Conservation (phyloP, 495 filamentous ascomycete genomes). For the Hyaloscypha variabilis region DNA sequence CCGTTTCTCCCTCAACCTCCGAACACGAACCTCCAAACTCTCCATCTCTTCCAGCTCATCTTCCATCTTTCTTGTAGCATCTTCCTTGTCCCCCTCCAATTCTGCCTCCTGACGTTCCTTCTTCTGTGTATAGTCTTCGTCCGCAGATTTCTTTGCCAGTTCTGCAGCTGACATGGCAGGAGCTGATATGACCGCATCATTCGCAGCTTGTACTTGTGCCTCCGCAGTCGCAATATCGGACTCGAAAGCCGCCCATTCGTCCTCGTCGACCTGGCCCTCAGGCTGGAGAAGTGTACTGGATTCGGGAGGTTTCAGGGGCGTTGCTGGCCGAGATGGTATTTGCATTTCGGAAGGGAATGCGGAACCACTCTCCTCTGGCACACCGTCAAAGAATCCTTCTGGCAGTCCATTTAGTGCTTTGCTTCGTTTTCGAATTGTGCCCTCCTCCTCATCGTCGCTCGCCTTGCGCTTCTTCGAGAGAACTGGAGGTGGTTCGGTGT, state of each 20-base stretch:
- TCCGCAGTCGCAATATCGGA: conserved; percentile 71
- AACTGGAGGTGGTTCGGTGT: conserved; percentile 2
- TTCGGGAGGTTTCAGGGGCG: conserved; percentile 37
- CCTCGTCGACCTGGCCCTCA: conserved; percentile 63
- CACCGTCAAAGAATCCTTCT: conserved; percentile 30
- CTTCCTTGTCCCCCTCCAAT: conserved; percentile 80
- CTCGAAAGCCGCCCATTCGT: conserved; percentile 91
- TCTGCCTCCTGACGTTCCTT: conserved; percentile 63
- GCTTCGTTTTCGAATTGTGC: conserved; percentile 34
- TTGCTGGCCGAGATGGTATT: conserved; percentile 58
- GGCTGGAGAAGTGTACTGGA: conserved; percentile 5
- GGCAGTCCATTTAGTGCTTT: conserved; percentile 26
- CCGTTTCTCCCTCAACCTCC: conserved; percentile 70
- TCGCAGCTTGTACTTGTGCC: conserved; percentile 22
- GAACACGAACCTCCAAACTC: conserved; percentile 78
- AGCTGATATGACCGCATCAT: conserved; percentile 69
- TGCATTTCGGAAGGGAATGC: conserved; percentile 39
- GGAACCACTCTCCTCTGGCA: background rate
- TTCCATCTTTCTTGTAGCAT: conserved; percentile 77
- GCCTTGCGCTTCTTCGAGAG: conserved; percentile 31
- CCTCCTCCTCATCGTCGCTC: conserved; percentile 36
- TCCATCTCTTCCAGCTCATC: conserved; percentile 97
- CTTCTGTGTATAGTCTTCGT: conserved; percentile 53
- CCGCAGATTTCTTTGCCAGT: conserved; percentile 64
- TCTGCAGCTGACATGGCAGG: conserved; percentile 72